Conservation (phyloP, 768 basidiomycete genomes). For the Albatrellus ellisii region DNA sequence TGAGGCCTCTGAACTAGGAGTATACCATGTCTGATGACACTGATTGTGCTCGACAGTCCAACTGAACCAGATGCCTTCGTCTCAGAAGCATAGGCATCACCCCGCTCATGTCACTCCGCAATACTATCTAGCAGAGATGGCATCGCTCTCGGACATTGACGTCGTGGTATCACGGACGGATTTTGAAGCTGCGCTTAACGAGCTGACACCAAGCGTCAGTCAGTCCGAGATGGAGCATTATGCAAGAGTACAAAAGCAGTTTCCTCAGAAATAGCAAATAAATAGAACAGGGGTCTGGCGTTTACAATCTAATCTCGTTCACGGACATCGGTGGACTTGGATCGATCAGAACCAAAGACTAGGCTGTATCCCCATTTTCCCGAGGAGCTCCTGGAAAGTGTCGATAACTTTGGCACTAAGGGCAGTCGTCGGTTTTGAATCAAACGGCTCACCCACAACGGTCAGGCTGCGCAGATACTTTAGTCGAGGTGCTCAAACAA, state of each 20-base stretch:
- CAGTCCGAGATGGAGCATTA: slow-evolving; percentile 82
- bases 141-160: slow-evolving; percentile 49
- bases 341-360: too few species aligned
- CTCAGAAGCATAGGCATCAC: slow-evolving; percentile 32
- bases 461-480: too few species aligned
- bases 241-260: slow-evolving; percentile 51
- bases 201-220: slow-evolving; percentile 73
- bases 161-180: slow-evolving; percentile 68
- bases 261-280: slow-evolving; percentile 31
- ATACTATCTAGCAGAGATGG: slow-evolving; percentile 82
- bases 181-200: slow-evolving; percentile 59
- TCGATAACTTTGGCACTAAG: too few species aligned
- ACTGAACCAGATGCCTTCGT: slow-evolving; percentile 32
- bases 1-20: slow-evolving; percentile 19
- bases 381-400: too few species aligned
- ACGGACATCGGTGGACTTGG: too few species aligned
- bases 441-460: too few species aligned
- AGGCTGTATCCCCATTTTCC: too few species aligned
- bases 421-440: too few species aligned
- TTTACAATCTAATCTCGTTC: too few species aligned
- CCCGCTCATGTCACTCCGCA: slow-evolving; percentile 73
- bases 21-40: not conserved
- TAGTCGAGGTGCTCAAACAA: not conserved
- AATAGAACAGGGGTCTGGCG: too few species aligned
- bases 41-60: slow-evolving; percentile 10